Evolutionary conservation across 2,329 filamentous ascomycete genomes (phyloP), one percentile per base, ranked within the genome.

Genomic region (Mollisiaceae sp.): DNA sequence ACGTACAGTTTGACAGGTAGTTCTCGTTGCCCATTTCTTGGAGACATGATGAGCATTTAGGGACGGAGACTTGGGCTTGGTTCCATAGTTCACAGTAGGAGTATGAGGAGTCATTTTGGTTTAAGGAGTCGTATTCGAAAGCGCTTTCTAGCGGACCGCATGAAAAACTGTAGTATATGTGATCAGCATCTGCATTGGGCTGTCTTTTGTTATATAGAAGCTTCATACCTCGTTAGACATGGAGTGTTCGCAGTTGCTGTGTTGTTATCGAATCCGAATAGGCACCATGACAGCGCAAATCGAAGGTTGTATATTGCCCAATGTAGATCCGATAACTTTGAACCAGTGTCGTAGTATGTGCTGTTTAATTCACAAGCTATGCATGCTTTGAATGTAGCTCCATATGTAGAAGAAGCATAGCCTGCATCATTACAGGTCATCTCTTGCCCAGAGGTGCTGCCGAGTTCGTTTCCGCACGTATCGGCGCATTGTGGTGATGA

Each of bases 231-330:
- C 50, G 84, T 89, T 14, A 82, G 76, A 69, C 87, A 76, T 45
- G 73, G 73, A 85, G 9, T 82, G 62, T 78, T 76, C 1, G 75
- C 75, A 12, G 78, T 72, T 12, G 80, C 69, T 1, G 78, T 70
- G 62, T 84, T 82, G 36, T 79, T 76, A 0, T 82, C 82, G 6
- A 76, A 74, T 1, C 83, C 83, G 65, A 81, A 89, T 0, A 89
- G 70, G 71, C 87, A 90, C 70, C 82, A 82, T 1, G 83, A 83
- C 1, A 83, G 69, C 6, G 85, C 80, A 71, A 82, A 88, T 72
- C 87, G 81, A 60, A 88, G 69, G 69, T 89, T 89, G 68, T 88
- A 89, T 18, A 89, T 75, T 59, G 82, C 77, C 67, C 79, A 82
- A 68, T 86, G 79, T 12, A 84, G 76, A 70, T 90, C 87, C 0